A percentile compares a stretch with the other conserved stretches of the same genome.
These are phyloP conservation scores for Huiozyma naganishii DNA, from an alignment of 805 yeast genomes.

Conservation along the genomic window DNA sequence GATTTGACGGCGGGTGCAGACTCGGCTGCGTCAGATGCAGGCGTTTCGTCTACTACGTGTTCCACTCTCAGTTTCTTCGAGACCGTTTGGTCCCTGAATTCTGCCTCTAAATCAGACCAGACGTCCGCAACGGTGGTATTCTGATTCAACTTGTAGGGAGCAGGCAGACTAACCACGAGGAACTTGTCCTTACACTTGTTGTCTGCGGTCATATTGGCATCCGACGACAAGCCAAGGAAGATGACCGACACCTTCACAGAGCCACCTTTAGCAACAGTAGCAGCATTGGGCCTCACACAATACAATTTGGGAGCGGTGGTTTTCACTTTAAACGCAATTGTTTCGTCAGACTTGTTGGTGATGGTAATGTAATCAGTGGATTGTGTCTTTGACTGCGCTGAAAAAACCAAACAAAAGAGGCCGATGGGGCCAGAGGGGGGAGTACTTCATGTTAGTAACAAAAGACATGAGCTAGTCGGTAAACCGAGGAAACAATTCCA, in stretches of 20 bases:
- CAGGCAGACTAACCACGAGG: slow-evolving; percentile 74
- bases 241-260: slow-evolving; percentile 67
- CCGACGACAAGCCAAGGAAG: slow-evolving; percentile 70
- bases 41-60: slow-evolving; percentile 15
- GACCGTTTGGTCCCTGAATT: slow-evolving; percentile 40
- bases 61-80: slow-evolving; percentile 59
- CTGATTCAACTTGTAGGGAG: slow-evolving; percentile 41
- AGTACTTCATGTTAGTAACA: not conserved
- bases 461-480: not conserved
- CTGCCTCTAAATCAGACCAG: slow-evolving; percentile 64
- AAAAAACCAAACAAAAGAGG: slow-evolving; percentile 12
- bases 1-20: not conserved
- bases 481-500: not conserved
- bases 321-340: slow-evolving; percentile 86
- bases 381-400: slow-evolving; percentile 28
- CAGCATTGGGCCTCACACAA: slow-evolving; percentile 93
- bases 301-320: slow-evolving; percentile 94
- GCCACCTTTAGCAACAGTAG: slow-evolving; percentile 64
- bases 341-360: slow-evolving; percentile 45
- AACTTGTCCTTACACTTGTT: slow-evolving; percentile 86
- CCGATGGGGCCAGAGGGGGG: slow-evolving; percentile 67
- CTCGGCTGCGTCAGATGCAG: not conserved
- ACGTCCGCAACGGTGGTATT: slow-evolving; percentile 51
- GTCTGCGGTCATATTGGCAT: slow-evolving; percentile 29
- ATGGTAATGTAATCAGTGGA: slow-evolving; percentile 46